phyloP scores from a whole-genome alignment of 495 filamentous ascomycete species.

The Apiosordaria backusii region DNA sequence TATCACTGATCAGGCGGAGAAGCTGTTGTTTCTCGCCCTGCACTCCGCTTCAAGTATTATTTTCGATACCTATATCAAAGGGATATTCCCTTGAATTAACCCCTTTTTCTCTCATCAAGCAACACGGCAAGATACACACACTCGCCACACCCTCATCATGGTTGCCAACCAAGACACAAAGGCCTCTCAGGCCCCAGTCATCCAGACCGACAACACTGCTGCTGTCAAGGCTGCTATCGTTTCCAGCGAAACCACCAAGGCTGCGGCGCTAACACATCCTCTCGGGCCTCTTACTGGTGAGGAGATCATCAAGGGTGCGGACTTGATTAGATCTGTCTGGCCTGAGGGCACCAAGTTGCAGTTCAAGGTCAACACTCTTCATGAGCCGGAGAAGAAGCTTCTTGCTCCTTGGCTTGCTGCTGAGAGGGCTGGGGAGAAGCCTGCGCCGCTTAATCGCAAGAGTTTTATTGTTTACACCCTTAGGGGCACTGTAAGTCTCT shows the following conservation, averaged over 20 bases:
- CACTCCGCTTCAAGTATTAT: not conserved
- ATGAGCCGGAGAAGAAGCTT: constrained; percentile 61
- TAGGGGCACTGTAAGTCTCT: constrained; percentile 53
- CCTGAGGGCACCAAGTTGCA: constrained; percentile 48
- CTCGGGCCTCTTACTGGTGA: constrained; percentile 55
- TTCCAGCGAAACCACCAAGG: not conserved
- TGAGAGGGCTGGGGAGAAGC: constrained; percentile 23
- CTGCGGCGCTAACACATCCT: constrained; percentile 44
- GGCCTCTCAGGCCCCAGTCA: not conserved
- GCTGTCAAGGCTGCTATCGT: not conserved
- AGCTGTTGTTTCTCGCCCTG: not conserved
- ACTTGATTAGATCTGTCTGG: constrained; percentile 47
- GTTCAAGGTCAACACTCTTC: constrained; percentile 64
- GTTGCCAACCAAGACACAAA: not conserved
- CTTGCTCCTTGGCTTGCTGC: constrained; percentile 47
- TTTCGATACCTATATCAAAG: not conserved
- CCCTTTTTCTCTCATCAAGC: not conserved
- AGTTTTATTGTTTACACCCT: constrained; percentile 62
- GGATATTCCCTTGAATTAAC: not conserved
- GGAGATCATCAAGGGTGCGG: constrained; percentile 50
- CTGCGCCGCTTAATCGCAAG: constrained; percentile 44
- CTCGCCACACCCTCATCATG: not conserved
- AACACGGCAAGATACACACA: not conserved
- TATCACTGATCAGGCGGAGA: not conserved
- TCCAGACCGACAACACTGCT: not conserved